phyloP scores from a whole-genome alignment of 2,329 filamentous ascomycete genomes.

The Ceratocystis ficicola region DNA sequence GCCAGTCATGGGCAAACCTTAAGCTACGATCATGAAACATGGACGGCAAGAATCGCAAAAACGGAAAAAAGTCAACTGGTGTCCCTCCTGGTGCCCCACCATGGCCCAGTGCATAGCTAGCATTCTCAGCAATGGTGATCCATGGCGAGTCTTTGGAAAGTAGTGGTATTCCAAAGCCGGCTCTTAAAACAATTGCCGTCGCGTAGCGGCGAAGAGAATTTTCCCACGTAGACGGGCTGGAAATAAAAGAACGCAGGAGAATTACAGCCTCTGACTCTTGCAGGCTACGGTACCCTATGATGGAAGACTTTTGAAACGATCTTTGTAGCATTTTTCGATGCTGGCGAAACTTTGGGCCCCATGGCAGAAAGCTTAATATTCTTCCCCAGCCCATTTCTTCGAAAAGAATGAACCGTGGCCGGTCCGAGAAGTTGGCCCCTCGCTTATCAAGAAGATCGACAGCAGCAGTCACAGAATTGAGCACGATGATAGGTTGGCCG shows the following conservation, averaged over 20 bases:
- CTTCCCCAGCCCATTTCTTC: constrained; percentile 35
- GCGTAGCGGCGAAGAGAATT: constrained; percentile 31
- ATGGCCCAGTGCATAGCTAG: constrained; percentile 27
- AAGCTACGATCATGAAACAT: constrained; percentile 30
- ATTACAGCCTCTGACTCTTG: constrained; percentile 34
- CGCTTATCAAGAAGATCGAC: constrained; percentile 36
- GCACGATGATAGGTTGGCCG: constrained; percentile 33
- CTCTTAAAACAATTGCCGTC: constrained; percentile 33
- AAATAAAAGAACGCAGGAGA: constrained; percentile 32
- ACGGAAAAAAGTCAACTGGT: constrained; percentile 32
- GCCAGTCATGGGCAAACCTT: constrained; percentile 27
- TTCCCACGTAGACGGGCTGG: constrained; percentile 28
- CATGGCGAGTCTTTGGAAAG: constrained; percentile 30
- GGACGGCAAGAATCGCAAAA: constrained; percentile 31
- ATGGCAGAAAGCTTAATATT: constrained; percentile 33
- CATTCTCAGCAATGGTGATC: constrained; percentile 31
- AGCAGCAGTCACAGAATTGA: constrained; percentile 34
- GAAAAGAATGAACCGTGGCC: constrained; percentile 36
- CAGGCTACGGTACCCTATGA: constrained; percentile 31
- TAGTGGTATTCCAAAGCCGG: constrained; percentile 32
- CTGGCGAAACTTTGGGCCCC: constrained; percentile 34
- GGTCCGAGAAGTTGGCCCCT: constrained; percentile 35
- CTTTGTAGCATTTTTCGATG: constrained; percentile 35
- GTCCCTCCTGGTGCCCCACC: constrained; percentile 29
- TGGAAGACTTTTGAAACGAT: constrained; percentile 33